Conservation (phyloP, 805 yeast species). For the Metschnikowia arizonensis region DNA sequence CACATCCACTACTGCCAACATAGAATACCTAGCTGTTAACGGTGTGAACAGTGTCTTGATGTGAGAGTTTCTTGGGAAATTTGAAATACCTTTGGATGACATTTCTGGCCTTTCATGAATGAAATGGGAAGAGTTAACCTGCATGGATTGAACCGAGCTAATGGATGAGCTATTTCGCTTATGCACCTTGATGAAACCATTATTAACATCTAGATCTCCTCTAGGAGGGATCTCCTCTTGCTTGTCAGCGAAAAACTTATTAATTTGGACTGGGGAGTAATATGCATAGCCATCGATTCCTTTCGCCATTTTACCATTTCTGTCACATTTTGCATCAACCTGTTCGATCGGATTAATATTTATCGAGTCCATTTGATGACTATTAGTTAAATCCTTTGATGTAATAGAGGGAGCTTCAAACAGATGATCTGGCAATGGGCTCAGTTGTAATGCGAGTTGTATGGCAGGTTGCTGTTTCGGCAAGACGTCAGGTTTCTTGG, state of each 20-base stretch:
- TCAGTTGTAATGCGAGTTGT: background rate
- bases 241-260: slow-evolving; percentile 13
- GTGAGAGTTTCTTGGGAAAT: background rate
- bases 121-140: background rate
- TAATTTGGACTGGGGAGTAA: slow-evolving; percentile 15
- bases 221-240: slow-evolving; percentile 20
- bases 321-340: background rate
- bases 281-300: background rate
- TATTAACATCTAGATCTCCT: slow-evolving; percentile 15
- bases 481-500: background rate
- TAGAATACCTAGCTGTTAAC: slow-evolving; percentile 9
- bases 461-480: background rate
- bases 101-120: background rate
- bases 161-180: slow-evolving; percentile 12
- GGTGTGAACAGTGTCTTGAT: background rate
- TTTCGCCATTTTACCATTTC: background rate
- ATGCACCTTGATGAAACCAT: slow-evolving; percentile 11
- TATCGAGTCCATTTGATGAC: background rate
- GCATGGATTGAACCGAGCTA: slow-evolving; percentile 8
- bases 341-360: background rate
- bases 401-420: slow-evolving; percentile 5
- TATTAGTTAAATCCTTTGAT: background rate
- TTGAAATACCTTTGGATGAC: background rate
- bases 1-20: slow-evolving; percentile 17
- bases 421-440: background rate